These are phyloP conservation scores for Colletotrichum sansevieriae DNA, from an alignment of 2,329 filamentous ascomycete genomes.

Conservation along the genomic window DNA sequence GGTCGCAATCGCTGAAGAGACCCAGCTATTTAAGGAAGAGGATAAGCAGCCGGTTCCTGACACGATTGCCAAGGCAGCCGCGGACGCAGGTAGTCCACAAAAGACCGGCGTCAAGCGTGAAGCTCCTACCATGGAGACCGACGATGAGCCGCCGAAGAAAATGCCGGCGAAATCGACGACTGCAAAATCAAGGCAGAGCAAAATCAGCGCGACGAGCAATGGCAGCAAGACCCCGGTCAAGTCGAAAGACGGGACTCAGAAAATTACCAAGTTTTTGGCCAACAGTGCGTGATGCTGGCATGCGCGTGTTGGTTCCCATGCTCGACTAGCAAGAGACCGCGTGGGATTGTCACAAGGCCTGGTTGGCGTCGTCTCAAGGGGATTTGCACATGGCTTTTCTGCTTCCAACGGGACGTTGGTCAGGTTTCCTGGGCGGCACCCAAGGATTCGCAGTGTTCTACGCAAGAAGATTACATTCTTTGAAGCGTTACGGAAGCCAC, in stretches of 20 bases:
- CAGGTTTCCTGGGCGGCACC: no score
- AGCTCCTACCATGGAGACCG: constrained; percentile 38
- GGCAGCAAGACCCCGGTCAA: constrained; percentile 51
- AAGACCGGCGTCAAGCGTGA: constrained; percentile 47
- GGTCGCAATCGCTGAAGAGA: constrained; percentile 43
- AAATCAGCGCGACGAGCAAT: constrained; percentile 60
- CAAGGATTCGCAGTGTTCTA: no score
- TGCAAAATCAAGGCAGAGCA: constrained; percentile 44
- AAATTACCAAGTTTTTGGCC: constrained; percentile 62
- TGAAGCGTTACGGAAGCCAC: background rate
- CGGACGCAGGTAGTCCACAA: background rate
- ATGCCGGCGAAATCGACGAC: constrained; percentile 41
- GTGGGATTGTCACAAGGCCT: no score
- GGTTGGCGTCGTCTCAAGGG: no score
- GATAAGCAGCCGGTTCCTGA: constrained; percentile 43
- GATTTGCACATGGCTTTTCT: no score
- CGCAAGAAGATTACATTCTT: no score
- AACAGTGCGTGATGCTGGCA: constrained; percentile 53
- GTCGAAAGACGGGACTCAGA: constrained; percentile 54
- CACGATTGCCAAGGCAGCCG: constrained; percentile 36
- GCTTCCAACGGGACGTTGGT: no score
- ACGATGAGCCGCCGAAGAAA: constrained; percentile 47
- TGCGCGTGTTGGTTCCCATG: no score
- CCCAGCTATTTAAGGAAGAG: constrained; percentile 30
- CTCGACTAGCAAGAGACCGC: no score